Percentiles rank a stretch among this genome's conserved stretches.
Conservation (phyloP, 257 asterid genomes). For the Echites panduratus region DNA sequence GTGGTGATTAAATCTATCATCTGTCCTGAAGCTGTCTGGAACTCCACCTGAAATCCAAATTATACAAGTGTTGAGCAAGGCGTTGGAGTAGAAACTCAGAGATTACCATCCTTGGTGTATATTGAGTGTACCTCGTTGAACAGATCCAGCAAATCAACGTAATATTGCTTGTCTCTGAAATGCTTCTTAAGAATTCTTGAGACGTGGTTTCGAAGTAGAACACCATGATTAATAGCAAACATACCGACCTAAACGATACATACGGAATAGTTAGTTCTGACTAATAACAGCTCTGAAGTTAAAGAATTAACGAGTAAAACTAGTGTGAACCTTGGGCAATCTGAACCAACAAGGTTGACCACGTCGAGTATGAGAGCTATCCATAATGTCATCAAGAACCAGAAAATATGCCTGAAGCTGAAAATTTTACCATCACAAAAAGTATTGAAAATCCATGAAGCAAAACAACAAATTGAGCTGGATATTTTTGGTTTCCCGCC, state of each 20-base stretch:
- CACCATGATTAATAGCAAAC: conserved; percentile 85
- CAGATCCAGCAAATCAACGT: conserved; percentile 79
- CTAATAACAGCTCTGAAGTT: neutral
- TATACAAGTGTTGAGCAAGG: neutral
- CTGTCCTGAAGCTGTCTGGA: conserved; percentile 82
- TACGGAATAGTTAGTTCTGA: conserved; percentile 8
- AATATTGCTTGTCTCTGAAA: conserved; percentile 76
- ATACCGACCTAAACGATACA: conserved; percentile 65
- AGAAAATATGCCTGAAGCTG: conserved; percentile 98
- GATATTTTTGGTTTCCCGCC: no score
- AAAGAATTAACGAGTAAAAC: conserved; percentile 9
- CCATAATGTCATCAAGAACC: conserved; percentile 93
- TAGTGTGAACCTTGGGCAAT: conserved; percentile 59
- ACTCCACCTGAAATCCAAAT: conserved; percentile 30
- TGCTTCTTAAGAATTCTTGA: conserved; percentile 92
- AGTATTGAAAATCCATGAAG: conserved; percentile 14
- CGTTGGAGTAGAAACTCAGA: neutral
- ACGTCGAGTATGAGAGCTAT: conserved; percentile 75
- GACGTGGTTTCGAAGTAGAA: conserved; percentile 83
- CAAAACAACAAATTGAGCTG: conserved; percentile 8
- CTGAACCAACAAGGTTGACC: conserved; percentile 95
- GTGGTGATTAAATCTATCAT: conserved; percentile 94
- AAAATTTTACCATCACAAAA: conserved; percentile 17
- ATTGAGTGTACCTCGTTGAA: conserved; percentile 72
- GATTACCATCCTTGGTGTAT: conserved; percentile 4